These are phyloP conservation scores for Dothistroma pini DNA, from an alignment of 2,329 filamentous ascomycete genomes.

Conservation along the genomic window DNA sequence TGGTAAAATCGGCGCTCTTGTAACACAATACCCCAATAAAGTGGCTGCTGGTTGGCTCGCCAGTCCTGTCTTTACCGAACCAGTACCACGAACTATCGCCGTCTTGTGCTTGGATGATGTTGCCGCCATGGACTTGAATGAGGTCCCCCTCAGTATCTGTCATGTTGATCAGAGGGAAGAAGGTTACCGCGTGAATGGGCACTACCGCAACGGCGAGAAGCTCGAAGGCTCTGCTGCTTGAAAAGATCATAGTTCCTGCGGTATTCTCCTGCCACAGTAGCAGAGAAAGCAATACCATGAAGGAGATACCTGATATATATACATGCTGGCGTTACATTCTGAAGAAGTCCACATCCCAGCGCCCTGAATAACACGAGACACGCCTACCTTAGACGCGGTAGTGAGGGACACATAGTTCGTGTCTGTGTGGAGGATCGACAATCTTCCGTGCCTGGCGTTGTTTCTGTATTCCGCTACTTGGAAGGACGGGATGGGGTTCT, in stretches of 20 bases:
- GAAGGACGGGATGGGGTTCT: no score
- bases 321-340: neutral
- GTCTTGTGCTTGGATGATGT: constrained; percentile 54
- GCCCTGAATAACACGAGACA: neutral
- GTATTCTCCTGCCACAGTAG: neutral
- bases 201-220: constrained; percentile 5
- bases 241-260: neutral
- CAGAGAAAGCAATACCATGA: neutral
- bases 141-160: constrained; percentile 46
- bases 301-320: neutral
- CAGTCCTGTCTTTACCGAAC: constrained; percentile 66
- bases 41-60: constrained; percentile 44
- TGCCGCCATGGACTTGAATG: constrained; percentile 64
- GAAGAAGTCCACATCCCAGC: constrained; percentile 2
- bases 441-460: neutral
- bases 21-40: constrained; percentile 69
- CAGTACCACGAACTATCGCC: constrained; percentile 58
- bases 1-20: constrained; percentile 58
- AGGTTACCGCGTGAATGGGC: constrained; percentile 17
- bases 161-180: constrained; percentile 28
- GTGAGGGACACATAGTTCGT: neutral
- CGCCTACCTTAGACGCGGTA: neutral
- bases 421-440: neutral
- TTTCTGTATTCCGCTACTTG: neutral
- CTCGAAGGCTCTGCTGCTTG: neutral